phyloP scores from a whole-genome alignment of 192 early-diverging fungal genomes.

The Coemansia furcata region DNA sequence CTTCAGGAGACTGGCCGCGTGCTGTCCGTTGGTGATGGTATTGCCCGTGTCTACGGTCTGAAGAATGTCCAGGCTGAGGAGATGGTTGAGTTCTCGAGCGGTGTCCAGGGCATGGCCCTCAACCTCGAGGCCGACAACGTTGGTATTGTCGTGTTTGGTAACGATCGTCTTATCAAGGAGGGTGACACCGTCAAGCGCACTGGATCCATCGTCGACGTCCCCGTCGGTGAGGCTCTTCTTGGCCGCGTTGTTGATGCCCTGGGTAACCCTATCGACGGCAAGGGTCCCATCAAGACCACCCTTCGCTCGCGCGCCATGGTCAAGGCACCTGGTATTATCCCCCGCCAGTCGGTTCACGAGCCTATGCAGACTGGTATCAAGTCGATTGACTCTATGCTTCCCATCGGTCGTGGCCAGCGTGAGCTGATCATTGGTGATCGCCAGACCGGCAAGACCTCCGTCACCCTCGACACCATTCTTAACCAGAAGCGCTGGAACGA shows the following conservation, averaged over 20 bases:
- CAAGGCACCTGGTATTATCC: conserved; percentile 99
- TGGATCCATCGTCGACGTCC: conserved; percentile 97
- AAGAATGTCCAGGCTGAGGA: conserved; percentile 99
- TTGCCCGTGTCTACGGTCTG: conserved; percentile 98
- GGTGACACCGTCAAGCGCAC: conserved; percentile 99
- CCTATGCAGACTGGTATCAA: conserved; percentile 99
- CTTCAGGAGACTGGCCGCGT: conserved; percentile 98
- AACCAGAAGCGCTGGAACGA: conserved; percentile 99
- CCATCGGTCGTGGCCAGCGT: conserved; percentile 99
- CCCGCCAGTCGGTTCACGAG: conserved; percentile 98
- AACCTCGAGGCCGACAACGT: conserved; percentile 99
- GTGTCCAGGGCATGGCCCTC: conserved; percentile 98
- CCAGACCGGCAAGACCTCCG: conserved; percentile 99
- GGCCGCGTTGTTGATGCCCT: conserved; percentile 99
- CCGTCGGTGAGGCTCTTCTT: conserved; percentile 90
- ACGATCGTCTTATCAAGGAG: conserved; percentile 99
- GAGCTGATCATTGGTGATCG: conserved; percentile 99
- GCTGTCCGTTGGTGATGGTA: conserved; percentile 99
- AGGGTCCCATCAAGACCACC: conserved; percentile 89
- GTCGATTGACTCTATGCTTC: conserved; percentile 99
- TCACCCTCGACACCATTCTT: conserved; percentile 97
- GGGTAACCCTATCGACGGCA: conserved; percentile 99
- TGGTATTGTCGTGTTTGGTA: conserved; percentile 99
- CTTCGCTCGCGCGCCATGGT: conserved; percentile 93
- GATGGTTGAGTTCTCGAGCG: conserved; percentile 99